phyloP scores from a whole-genome alignment of 2,329 filamentous ascomycete species.

The Xylariaceae sp. region DNA sequence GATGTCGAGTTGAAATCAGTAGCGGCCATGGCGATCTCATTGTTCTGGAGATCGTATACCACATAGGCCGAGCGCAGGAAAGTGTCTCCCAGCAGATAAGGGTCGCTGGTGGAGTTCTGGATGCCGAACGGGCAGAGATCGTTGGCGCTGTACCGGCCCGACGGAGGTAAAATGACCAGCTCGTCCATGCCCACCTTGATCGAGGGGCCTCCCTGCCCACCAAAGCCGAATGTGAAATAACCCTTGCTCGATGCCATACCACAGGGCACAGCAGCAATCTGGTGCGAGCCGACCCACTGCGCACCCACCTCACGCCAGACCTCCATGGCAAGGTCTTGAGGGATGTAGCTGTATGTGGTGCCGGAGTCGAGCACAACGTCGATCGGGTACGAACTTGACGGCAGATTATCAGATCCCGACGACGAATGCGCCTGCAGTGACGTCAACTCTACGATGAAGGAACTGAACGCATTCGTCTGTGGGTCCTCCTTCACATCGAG shows the following conservation, averaged over 20 bases:
- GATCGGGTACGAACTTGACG: slow-evolving; percentile 40
- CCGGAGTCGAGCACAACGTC: slow-evolving; percentile 68
- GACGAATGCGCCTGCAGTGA: slow-evolving; percentile 43
- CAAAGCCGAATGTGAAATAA: slow-evolving; percentile 51
- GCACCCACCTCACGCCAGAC: slow-evolving; percentile 53
- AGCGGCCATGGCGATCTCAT: slow-evolving; percentile 49
- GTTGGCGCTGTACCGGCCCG: slow-evolving; percentile 40
- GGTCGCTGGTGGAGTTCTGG: slow-evolving; percentile 39
- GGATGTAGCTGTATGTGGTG: slow-evolving; percentile 66
- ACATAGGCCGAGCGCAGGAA: slow-evolving; percentile 57
- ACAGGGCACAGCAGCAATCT: slow-evolving; percentile 39
- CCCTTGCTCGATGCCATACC: slow-evolving; percentile 39
- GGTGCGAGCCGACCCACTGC: slow-evolving; percentile 31
- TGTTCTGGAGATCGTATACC: slow-evolving; percentile 55
- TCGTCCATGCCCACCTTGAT: slow-evolving; percentile 52
- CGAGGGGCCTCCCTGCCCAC: slow-evolving; percentile 40
- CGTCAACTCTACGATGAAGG: slow-evolving; percentile 46
- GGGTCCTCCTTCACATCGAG: slow-evolving; percentile 52
- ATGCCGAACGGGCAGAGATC: slow-evolving; percentile 52
- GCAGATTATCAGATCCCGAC: slow-evolving; percentile 43
- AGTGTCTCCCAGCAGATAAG: slow-evolving; percentile 50
- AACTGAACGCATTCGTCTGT: slow-evolving; percentile 33
- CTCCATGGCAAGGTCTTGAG: slow-evolving; percentile 50
- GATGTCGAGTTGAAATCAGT: slow-evolving; percentile 51
- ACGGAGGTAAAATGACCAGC: slow-evolving; percentile 41